These are phyloP conservation scores for Austroboletus eburneus DNA, from an alignment of 768 basidiomycete genomes.

Conservation along the genomic window DNA sequence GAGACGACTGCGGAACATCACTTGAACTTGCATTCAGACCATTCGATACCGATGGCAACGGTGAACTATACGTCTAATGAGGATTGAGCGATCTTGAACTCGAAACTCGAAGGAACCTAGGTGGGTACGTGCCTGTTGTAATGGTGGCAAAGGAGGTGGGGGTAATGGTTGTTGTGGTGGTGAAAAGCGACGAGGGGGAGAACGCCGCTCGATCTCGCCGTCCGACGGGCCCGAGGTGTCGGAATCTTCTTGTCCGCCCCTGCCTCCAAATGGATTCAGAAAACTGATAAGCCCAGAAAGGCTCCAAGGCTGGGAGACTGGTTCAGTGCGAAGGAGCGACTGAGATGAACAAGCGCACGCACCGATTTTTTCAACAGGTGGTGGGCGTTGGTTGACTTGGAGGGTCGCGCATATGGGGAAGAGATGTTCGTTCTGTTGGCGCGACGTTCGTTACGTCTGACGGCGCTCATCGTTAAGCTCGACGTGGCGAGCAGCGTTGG, in stretches of 20 bases:
- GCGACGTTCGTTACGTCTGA: constrained; percentile 44
- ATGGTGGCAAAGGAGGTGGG: constrained; percentile 20
- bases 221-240: constrained; percentile 19
- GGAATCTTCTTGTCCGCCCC: constrained; percentile 18
- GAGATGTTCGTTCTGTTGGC: constrained; percentile 35
- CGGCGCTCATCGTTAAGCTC: constrained; percentile 48
- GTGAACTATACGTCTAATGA: constrained; percentile 19
- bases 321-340: constrained; percentile 9
- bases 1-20: constrained; percentile 12
- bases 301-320: constrained; percentile 42
- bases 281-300: constrained; percentile 46
- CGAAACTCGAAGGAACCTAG: constrained; percentile 11
- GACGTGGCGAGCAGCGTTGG: constrained; percentile 4
- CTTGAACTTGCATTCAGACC: constrained; percentile 10
- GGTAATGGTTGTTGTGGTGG: constrained; percentile 20
- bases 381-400: constrained; percentile 18
- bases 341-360: constrained; percentile 10
- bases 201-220: constrained; percentile 26
- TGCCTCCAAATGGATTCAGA: constrained; percentile 44
- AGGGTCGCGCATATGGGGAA: constrained; percentile 54
- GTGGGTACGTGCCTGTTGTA: constrained; percentile 26
- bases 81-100: constrained; percentile 20
- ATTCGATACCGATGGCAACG: constrained; percentile 14
- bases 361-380: constrained; percentile 46
- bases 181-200: constrained; percentile 24